Evolutionary conservation across 2,329 filamentous ascomycete species (phyloP), one percentile per base, ranked within the genome.

Genomic region (Triangularia verruculosa): DNA sequence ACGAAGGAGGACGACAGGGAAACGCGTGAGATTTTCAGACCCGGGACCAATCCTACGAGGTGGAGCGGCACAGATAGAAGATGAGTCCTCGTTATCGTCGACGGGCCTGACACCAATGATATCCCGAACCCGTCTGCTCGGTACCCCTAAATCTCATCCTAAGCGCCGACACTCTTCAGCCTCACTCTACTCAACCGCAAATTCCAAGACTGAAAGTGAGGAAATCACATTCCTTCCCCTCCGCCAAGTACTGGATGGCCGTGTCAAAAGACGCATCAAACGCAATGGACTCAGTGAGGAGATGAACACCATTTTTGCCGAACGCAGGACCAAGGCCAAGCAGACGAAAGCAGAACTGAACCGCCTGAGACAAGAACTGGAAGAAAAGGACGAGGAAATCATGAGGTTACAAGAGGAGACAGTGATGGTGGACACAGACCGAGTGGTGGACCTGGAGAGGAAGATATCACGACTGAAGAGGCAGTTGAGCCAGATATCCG

Each of bases 21-120:
- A 82, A 67, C 77, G 78, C 62, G 84, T 87, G 22, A 82, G 85
- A 39, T 86, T 87, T 74, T 88, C 86, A 0, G 84, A 87, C 47
- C 83, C 84, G 8, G 84, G 82, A 0, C 77, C 78, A 63, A 34
- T 70, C 11, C n/a, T 47, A 6, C 15, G 34, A 8, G n/a, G 9
- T 43, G 34, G 4, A 43, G 34, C 34, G 17, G n/a, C 34, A 43
- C 15, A 20, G 7, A 17, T 20, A 8, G 39, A 20, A 11, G 39
- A 47, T 20, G 39, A 2, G 9, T 6, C 8, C 7, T 20, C n/a
- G 17, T 64, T 75, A 20, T 78, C 80, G 2, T 84, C 80, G 1
- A 86, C 82, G 0, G 85, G 86, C 1, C 73, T 88, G 27, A 88
- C 86, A 1, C 86, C 86, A 1, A 83, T 86, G 75, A 75, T 88